These are phyloP conservation scores for Auricularia sp. DNA, from an alignment of 768 basidiomycete species.

Conservation along the genomic window DNA sequence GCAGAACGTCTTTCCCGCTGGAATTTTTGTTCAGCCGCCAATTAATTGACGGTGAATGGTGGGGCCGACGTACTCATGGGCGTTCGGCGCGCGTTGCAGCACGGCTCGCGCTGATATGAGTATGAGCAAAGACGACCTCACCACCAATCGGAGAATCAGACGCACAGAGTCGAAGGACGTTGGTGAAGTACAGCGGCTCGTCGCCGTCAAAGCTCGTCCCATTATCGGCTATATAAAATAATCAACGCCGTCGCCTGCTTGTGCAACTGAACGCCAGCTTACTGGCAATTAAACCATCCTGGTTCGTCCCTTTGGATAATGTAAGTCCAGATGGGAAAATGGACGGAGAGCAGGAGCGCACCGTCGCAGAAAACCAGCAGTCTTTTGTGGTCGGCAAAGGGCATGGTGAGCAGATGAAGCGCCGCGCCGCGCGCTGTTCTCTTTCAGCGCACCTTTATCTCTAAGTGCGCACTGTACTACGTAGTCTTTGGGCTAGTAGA, in stretches of 20 bases:
- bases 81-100: background rate
- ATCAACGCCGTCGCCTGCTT: no score
- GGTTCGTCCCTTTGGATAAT: background rate
- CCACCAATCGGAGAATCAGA: background rate
- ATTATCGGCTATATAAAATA: background rate
- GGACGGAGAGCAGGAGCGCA: background rate
- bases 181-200: background rate
- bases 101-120: background rate
- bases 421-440: background rate
- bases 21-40: background rate
- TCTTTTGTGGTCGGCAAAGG: background rate
- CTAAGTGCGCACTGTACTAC: no score
- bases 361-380: constrained; percentile 1
- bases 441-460: no score
- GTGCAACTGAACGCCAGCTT: background rate
- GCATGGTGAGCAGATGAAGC: background rate
- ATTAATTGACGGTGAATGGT: no score
- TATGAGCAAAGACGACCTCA: background rate
- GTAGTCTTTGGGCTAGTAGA: no score
- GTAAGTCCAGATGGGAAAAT: background rate
- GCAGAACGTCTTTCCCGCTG: background rate
- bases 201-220: background rate
- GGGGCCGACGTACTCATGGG: background rate
- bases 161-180: background rate
- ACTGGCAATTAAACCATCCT: background rate